phyloP scores from a whole-genome alignment of 768 basidiomycete species.

The Serendipita sp. region DNA sequence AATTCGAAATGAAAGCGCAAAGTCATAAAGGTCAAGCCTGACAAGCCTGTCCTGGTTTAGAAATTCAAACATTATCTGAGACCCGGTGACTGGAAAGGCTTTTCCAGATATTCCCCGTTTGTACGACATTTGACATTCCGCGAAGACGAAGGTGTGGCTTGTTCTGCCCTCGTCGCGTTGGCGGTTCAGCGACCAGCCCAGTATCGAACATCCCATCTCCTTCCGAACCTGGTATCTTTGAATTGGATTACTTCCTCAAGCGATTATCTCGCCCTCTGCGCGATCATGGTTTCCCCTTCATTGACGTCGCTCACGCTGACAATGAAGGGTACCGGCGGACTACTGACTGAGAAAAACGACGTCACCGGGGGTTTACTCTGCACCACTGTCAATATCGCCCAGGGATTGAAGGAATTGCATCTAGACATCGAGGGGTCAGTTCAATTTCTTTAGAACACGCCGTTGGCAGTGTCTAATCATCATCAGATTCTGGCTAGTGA shows the following conservation, averaged over 20 bases:
- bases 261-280: neutral
- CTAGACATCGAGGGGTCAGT: neutral
- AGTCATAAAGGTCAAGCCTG: neutral
- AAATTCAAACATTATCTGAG: neutral
- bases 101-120: neutral
- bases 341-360: neutral
- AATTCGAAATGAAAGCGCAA: neutral
- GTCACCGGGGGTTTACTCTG: neutral
- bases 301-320: neutral
- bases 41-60: neutral
- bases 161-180: neutral
- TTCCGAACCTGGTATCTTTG: neutral
- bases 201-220: neutral
- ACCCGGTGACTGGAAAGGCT: neutral
- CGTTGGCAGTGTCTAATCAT: neutral
- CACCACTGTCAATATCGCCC: neutral
- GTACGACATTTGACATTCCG: neutral
- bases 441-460: neutral
- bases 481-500: neutral
- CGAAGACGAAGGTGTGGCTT: neutral
- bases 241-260: neutral
- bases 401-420: neutral
- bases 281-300: neutral
- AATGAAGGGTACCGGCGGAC: neutral
- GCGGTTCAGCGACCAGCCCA: neutral